These are phyloP conservation scores for Globisporangium cystogenes DNA, from an alignment of 352 stramenopile genomes.

Conservation along the genomic window DNA sequence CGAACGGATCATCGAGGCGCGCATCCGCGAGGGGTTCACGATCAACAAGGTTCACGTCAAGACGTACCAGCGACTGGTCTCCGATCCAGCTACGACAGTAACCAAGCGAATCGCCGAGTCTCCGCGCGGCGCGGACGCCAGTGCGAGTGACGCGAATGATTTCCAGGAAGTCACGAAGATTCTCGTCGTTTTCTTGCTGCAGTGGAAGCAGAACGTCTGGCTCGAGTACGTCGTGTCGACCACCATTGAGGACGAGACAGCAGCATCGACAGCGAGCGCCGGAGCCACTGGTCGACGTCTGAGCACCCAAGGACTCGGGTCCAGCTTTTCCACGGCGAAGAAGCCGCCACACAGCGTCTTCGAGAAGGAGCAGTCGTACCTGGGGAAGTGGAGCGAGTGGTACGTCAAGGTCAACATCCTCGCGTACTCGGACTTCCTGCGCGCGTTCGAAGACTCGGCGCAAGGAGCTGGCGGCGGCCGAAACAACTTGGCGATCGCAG, in stretches of 20 bases:
- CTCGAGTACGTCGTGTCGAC: constrained; percentile 83
- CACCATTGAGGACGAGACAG: constrained; percentile 36
- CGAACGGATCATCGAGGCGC: constrained; percentile 75
- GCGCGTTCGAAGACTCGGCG: constrained; percentile 68
- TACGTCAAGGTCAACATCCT: constrained; percentile 86
- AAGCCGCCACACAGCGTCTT: constrained; percentile 25
- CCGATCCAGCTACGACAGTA: constrained; percentile 15
- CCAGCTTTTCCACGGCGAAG: constrained; percentile 14
- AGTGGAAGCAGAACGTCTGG: constrained; percentile 89
- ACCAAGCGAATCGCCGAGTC: constrained; percentile 9
- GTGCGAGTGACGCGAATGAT: constrained; percentile 10
- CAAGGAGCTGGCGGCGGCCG: constrained; percentile 13
- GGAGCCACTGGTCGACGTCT: constrained; percentile 1
- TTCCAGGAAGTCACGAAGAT: constrained; percentile 43
- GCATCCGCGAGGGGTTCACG: constrained; percentile 74
- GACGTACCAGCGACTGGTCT: constrained; percentile 26
- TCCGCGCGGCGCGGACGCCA: constrained; percentile 3
- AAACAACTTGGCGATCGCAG: constrained; percentile 5
- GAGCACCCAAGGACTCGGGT: constrained; percentile 6
- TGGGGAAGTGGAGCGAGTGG: constrained; percentile 61
- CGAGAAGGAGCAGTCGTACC: constrained; percentile 31
- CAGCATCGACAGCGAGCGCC: constrained; percentile 2
- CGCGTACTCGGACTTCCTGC: constrained; percentile 74
- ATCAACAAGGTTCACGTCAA: constrained; percentile 81
- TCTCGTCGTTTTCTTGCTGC: constrained; percentile 73